Evolutionary conservation across 2,329 filamentous ascomycete genomes (phyloP).

Genomic region (Exophiala mesophila): DNA sequence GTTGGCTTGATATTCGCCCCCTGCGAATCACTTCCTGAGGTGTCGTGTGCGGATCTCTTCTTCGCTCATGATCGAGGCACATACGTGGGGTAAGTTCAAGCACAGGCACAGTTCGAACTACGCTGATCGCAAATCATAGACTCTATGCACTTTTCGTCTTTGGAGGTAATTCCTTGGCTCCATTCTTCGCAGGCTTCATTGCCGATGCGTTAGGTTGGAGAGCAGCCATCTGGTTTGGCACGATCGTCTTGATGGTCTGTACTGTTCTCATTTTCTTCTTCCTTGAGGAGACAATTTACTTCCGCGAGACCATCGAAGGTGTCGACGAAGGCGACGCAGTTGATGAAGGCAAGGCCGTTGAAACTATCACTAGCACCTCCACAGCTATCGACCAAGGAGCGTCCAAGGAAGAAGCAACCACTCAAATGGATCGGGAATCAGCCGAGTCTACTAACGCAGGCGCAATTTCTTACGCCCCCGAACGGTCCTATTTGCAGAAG

Average conservation of each 20-base stretch:
- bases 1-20: too few species aligned
- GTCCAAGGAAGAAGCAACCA: conserved; percentile 9
- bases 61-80: too few species aligned
- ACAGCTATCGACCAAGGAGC: too few species aligned
- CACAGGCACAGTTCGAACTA: too few species aligned
- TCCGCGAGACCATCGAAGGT: conserved; percentile 35
- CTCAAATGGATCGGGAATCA: neutral
- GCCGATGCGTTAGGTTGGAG: conserved; percentile 18
- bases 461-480: conserved; percentile 1
- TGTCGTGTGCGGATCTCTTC: too few species aligned
- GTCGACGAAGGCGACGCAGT: conserved; percentile 15
- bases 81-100: too few species aligned
- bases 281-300: conserved; percentile 58
- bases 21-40: too few species aligned
- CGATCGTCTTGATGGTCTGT: conserved; percentile 48
- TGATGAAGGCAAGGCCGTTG: conserved; percentile 3
- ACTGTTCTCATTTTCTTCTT: conserved; percentile 55
- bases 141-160: too few species aligned
- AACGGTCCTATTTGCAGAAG: conserved; percentile 7
- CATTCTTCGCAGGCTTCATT: conserved; percentile 24
- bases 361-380: conserved; percentile 33
- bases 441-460: neutral
- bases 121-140: too few species aligned
- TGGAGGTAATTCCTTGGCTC: too few species aligned
- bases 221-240: conserved; percentile 34